Conservation (phyloP, 1,284 basidiomycete genomes). For the Stereum hirsutum region DNA sequence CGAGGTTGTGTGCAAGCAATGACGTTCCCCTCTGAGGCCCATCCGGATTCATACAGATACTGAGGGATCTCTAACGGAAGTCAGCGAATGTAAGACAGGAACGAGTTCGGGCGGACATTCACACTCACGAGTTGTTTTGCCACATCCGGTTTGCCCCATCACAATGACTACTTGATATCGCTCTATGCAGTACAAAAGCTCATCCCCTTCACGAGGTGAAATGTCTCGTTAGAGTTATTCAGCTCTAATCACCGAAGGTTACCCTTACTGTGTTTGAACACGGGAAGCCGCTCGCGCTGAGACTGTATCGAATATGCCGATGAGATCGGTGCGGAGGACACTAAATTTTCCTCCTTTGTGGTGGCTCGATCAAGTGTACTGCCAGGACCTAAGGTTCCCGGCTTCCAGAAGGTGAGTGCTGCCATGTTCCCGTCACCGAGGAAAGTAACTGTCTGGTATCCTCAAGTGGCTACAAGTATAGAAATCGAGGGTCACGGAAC, state of each 20-base stretch:
- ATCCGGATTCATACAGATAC: conserved; percentile 86
- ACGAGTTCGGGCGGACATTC: no score
- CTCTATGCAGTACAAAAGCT: conserved; percentile 80
- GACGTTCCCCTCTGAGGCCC: conserved; percentile 72
- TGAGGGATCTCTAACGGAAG: conserved; percentile 77
- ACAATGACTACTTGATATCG: conserved; percentile 79
- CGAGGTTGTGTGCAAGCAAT: conserved; percentile 93
- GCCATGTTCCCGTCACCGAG: no score
- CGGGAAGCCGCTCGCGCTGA: conserved; percentile 77
- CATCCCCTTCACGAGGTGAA: conserved; percentile 43
- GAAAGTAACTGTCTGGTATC: no score
- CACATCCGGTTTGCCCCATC: conserved; percentile 94
- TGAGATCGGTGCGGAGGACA: conserved; percentile 56
- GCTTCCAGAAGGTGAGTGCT: conserved; percentile 69
- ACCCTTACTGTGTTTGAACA: conserved; percentile 73
- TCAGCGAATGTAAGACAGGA: background rate
- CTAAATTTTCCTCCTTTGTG: conserved; percentile 62
- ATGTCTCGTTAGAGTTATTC: background rate
- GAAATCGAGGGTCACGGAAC: no score
- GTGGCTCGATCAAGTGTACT: conserved; percentile 80
- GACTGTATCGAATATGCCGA: conserved; percentile 54
- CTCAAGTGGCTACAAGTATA: no score
- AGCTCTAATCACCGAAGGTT: conserved; percentile 9
- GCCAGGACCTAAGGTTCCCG: conserved; percentile 79
- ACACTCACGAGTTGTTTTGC: conserved; percentile 89